Evolutionary conservation across 768 basidiomycete species (phyloP), one percentile per base, ranked within the genome.

Genomic region (Termitomyces sp.): DNA sequence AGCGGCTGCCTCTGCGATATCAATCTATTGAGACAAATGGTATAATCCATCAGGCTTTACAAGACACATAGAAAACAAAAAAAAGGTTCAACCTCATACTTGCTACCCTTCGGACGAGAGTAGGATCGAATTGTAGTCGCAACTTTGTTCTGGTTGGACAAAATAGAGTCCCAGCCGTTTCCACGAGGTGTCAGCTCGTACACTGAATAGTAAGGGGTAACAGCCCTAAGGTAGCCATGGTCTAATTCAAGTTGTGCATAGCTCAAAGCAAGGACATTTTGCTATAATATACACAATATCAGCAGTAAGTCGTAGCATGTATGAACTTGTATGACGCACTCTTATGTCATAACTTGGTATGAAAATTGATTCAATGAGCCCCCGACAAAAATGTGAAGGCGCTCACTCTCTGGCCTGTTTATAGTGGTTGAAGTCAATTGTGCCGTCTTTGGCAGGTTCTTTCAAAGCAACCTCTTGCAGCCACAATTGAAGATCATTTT

Each of bases 231-330:
- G 54, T 75, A 74, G 3, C 70, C 73, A 54, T 77, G 74, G n/a
- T 81, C 74, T 11, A 83, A 73, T 66, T 84, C 82, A 8, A 83
- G 72, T 54, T 77, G 72, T 4, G 82, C 81, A 65, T 79, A 83
- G 39, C 74, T 74, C 6, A 84, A 70, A 2, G 72, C 73, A 11
- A 83, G 74, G 15, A 78, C 75, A 62, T 78, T 82, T 40, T 46
- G 58, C 64, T 65, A 18, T 28, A 42, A 32, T n/a, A 22, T 35
- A 44, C 24, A 42, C 22, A n/a, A 16, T 22, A 50, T 54, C 22
- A 44, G 48, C 48, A 46, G 36, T 24, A 15, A 28, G 24, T 11
- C 12, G n/a, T 15, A 9, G 24, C 53, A 28, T 28, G 28, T 12
- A 11, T 16, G 32, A 16, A 35, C 35, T 45, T 22, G 7, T 12